Conservation (phyloP, 2,329 filamentous ascomycete genomes). For the Fusarium chaquense region DNA sequence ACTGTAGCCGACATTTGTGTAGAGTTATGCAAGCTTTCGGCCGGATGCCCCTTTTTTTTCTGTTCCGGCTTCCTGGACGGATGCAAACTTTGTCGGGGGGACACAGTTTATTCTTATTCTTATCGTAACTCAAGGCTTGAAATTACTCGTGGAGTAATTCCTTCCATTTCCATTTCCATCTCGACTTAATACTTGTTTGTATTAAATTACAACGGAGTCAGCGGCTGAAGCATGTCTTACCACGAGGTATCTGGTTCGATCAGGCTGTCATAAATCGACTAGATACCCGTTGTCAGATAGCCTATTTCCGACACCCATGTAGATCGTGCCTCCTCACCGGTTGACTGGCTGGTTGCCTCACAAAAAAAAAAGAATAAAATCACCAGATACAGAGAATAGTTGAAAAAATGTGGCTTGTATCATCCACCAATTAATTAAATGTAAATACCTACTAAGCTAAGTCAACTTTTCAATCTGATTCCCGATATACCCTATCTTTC, state of each 20-base stretch:
- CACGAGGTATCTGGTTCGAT: not conserved
- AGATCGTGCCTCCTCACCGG: not conserved
- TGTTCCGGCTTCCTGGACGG: not conserved
- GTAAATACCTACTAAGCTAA: not conserved
- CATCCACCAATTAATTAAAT: not conserved
- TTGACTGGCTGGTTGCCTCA: not conserved
- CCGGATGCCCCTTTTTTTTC: constrained; percentile 19
- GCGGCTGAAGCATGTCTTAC: not conserved
- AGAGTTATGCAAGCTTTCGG: not conserved
- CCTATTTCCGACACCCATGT: not conserved
- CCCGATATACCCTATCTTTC: not conserved
- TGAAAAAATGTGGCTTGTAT: not conserved
- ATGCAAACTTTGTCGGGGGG: not conserved
- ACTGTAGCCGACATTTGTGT: constrained; percentile 16
- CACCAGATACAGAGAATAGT: too few species aligned
- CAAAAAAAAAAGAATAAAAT: too few species aligned
- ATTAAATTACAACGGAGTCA: not conserved
- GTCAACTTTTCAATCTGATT: not conserved
- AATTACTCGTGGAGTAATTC: not conserved
- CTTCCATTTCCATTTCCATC: not conserved
- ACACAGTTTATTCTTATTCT: not conserved
- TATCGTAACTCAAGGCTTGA: not conserved
- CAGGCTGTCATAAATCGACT: not conserved
- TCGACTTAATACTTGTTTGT: not conserved
- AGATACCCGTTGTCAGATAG: not conserved